These are phyloP conservation scores for Phytophthora tubulina DNA, from an alignment of 352 stramenopile genomes.

Conservation along the genomic window DNA sequence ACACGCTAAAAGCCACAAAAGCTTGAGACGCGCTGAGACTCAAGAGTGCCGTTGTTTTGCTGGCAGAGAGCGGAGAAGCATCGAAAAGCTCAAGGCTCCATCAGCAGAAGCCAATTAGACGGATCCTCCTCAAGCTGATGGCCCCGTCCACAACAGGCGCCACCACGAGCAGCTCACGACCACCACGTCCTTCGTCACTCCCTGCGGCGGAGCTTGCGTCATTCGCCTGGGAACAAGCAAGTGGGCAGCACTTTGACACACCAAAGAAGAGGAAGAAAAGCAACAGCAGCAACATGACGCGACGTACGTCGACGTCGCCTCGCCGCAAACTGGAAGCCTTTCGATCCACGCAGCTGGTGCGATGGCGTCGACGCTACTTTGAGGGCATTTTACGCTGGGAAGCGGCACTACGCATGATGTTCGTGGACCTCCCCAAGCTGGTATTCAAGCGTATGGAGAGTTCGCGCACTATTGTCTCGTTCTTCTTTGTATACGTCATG, in stretches of 20 bases:
- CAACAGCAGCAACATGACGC: conserved; percentile 18
- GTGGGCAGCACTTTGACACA: neutral
- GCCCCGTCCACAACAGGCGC: conserved; percentile 25
- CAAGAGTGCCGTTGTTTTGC: conserved; percentile 7
- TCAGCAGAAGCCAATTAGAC: conserved; percentile 13
- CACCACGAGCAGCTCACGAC: conserved; percentile 15
- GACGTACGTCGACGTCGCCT: neutral
- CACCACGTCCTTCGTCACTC: conserved; percentile 30
- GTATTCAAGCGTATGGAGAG: conserved; percentile 62
- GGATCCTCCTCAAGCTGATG: conserved; percentile 42
- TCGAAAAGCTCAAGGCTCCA: conserved; percentile 1
- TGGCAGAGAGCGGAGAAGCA: conserved; percentile 22
- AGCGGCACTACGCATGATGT: conserved; percentile 59
- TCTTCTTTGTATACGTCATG: conserved; percentile 91
- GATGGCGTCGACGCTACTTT: conserved; percentile 69
- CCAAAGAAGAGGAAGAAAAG: conserved; percentile 17
- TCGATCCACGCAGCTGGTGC: conserved; percentile 35
- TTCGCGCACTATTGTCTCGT: conserved; percentile 68
- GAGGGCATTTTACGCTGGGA: conserved; percentile 79
- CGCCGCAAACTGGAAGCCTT: conserved; percentile 31
- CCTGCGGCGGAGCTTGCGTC: conserved; percentile 24
- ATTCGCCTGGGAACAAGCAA: conserved; percentile 19
- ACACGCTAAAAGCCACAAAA: conserved; percentile 13
- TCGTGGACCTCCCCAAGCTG: conserved; percentile 63
- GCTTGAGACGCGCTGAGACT: neutral